phyloP scores from a whole-genome alignment of 805 yeast genomes.

The Nakazawaea ambrosiae region DNA sequence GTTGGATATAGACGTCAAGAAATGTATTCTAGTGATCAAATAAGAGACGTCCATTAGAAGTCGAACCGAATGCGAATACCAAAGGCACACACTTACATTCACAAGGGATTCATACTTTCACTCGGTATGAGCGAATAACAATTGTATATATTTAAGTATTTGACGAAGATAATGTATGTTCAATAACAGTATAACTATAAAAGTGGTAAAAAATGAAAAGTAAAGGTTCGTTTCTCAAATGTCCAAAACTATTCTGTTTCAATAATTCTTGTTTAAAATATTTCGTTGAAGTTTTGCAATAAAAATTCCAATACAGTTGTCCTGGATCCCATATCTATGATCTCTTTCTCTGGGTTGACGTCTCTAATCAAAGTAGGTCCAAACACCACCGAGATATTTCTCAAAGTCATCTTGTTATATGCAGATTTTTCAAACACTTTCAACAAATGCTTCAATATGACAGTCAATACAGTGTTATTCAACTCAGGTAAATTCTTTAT shows the following conservation, averaged over 20 bases:
- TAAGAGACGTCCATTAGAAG: conserved; percentile 53
- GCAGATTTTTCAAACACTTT: conserved; percentile 45
- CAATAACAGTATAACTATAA: no score
- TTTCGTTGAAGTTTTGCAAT: conserved; percentile 36
- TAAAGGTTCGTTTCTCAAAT: no score
- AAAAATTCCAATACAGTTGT: conserved; percentile 74
- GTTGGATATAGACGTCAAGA: conserved; percentile 68
- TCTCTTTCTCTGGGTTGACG: conserved; percentile 70
- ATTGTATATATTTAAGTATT: no score
- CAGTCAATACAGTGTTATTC: conserved; percentile 50
- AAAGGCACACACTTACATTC: no score
- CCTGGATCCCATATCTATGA: conserved; percentile 75
- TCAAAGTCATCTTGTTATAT: conserved; percentile 72
- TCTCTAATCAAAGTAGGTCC: conserved; percentile 90
- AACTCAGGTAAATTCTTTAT: conserved; percentile 56
- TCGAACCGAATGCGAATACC: no score
- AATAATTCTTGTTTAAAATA: conserved; percentile 20
- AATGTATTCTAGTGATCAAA: conserved; percentile 61
- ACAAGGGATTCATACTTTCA: no score
- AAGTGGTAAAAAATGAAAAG: no score
- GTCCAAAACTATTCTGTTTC: no score
- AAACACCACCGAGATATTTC: conserved; percentile 84
- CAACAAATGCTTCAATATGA: conserved; percentile 58
- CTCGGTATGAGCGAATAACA: no score
- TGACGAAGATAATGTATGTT: no score